Evolutionary conservation across 176 grass and related monocot genomes (phyloP).

Genomic region (Avena eriantha): DNA sequence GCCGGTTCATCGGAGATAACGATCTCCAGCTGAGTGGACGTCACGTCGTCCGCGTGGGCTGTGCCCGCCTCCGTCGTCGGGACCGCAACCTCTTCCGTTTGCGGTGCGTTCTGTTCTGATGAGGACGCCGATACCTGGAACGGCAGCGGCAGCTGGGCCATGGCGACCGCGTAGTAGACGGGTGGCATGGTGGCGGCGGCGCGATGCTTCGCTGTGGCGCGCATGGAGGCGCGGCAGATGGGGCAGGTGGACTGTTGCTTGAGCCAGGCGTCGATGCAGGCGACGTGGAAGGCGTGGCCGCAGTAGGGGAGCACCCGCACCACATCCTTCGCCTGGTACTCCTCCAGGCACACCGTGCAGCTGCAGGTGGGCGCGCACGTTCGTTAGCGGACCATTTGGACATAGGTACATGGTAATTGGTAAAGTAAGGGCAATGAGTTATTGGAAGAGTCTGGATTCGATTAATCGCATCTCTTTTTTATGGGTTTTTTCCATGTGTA

Average conservation of each 20-base stretch:
- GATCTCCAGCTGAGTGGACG: slow-evolving; percentile 23
- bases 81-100: neutral
- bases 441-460: too few species aligned
- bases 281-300: slow-evolving; percentile 69
- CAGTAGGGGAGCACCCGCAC: slow-evolving; percentile 67
- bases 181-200: slow-evolving; percentile 38
- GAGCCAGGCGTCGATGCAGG: slow-evolving; percentile 85
- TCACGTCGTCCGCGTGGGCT: neutral
- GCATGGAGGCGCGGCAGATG: slow-evolving; percentile 71
- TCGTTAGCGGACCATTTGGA: neutral
- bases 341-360: slow-evolving; percentile 71
- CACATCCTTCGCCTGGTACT: slow-evolving; percentile 65
- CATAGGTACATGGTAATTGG: neutral
- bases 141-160: too few species aligned
- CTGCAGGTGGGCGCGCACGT: slow-evolving; percentile 7
- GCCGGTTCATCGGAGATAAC: slow-evolving; percentile 17
- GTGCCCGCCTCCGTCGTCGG: neutral
- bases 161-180: slow-evolving; percentile 33
- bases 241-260: slow-evolving; percentile 67
- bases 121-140: slow-evolving; percentile 30
- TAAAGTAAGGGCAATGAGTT: too few species aligned
- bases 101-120: neutral
- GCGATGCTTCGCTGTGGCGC: slow-evolving; percentile 38
- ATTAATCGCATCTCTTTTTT: too few species aligned
- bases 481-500: too few species aligned